A percentile compares a stretch with the other conserved stretches of the same genome.
Conservation (phyloP, 257 asterid species). For the Rauvolfia tetraphylla region DNA sequence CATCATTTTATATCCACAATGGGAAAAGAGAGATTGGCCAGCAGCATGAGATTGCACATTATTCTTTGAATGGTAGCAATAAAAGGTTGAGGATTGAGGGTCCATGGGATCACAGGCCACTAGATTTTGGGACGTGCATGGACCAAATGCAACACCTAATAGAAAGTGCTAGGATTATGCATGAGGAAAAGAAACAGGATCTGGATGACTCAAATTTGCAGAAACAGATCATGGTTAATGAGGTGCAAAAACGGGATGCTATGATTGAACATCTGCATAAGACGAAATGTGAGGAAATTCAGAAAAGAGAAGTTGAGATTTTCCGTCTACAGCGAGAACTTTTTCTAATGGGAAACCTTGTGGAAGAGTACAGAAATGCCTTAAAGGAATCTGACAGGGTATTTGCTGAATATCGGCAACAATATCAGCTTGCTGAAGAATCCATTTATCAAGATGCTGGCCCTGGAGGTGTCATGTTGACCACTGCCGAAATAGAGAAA, state of each 20-base stretch:
- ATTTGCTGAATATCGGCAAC: conserved; percentile 62
- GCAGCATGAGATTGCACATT: conserved; percentile 37
- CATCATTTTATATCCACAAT: conserved; percentile 35
- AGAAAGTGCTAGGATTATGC: conserved; percentile 38
- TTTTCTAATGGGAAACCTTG: conserved; percentile 49
- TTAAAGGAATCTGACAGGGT: conserved; percentile 57
- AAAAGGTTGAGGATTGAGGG: conserved; percentile 64
- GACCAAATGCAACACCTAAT: conserved; percentile 50
- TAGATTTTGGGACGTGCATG: conserved; percentile 55
- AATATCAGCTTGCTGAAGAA: conserved; percentile 59
- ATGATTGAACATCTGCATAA: conserved; percentile 50
- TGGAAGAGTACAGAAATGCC: conserved; percentile 71
- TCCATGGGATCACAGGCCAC: conserved; percentile 44
- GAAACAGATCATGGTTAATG: conserved; percentile 54
- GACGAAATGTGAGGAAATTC: conserved; percentile 48
- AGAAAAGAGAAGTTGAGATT: conserved; percentile 50
- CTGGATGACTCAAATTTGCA: conserved; percentile 30
- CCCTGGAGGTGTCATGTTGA: conserved; percentile 71
- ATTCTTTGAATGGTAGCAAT: conserved; percentile 34
- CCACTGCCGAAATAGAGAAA: conserved; percentile 56
- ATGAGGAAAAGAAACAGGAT: conserved; percentile 52
- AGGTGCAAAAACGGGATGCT: conserved; percentile 64
- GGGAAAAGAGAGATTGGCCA: conserved; percentile 69
- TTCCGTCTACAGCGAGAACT: conserved; percentile 69
- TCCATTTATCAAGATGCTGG: conserved; percentile 69